phyloP scores from a whole-genome alignment of 345 rosid species.

The Camelina laxa region DNA sequence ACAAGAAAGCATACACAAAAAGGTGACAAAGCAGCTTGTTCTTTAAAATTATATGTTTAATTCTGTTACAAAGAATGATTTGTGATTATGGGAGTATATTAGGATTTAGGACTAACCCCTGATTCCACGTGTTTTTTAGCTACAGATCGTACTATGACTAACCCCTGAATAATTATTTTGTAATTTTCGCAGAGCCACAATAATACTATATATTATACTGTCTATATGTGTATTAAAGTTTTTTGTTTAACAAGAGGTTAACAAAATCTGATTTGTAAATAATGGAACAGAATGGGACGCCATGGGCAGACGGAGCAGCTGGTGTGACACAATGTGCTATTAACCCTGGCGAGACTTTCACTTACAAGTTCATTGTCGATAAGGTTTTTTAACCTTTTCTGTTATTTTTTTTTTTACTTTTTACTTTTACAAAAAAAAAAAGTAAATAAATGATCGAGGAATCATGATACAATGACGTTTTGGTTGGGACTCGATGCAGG shows the following conservation, averaged over 20 bases:
- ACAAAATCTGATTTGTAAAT: not conserved
- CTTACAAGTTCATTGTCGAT: slow-evolving; percentile 72
- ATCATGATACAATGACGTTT: not conserved
- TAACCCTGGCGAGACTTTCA: slow-evolving; percentile 81
- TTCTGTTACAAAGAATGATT: too few relatives aligned
- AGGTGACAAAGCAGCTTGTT: slow-evolving; percentile 2
- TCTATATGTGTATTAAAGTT: not conserved
- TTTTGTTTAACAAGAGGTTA: not conserved
- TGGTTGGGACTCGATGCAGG: slow-evolving; percentile 44
- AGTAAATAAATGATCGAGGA: not conserved
- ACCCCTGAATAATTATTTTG: too few relatives aligned
- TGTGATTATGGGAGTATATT: too few relatives aligned
- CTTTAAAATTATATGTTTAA: not conserved
- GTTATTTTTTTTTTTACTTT: not conserved
- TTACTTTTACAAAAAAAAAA: too few relatives aligned
- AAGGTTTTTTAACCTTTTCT: slow-evolving; percentile 47
- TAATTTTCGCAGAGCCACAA: not conserved
- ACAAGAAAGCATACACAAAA: not conserved
- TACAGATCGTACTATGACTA: too few relatives aligned
- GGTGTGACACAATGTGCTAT: slow-evolving; percentile 76
- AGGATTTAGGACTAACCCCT: too few relatives aligned
- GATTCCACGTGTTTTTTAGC: too few relatives aligned
- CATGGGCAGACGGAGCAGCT: slow-evolving; percentile 94
- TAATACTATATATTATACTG: not conserved
- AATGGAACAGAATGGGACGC: slow-evolving; percentile 55